Evolutionary conservation across 1,284 basidiomycete genomes (phyloP).

Genomic region (Irpex rosettiformis): DNA sequence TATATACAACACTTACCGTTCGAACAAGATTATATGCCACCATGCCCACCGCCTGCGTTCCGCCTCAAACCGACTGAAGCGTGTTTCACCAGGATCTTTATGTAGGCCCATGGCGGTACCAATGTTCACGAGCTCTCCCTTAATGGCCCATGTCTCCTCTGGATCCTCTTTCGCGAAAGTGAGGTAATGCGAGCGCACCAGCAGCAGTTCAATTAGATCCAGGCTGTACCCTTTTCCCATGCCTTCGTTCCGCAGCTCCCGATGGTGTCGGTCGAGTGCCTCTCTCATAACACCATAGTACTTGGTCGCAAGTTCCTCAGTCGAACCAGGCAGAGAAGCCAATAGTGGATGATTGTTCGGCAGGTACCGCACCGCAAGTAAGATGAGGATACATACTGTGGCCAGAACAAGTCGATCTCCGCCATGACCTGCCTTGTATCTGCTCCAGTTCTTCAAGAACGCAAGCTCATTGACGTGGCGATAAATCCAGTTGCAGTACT

Average conservation of each 20-base stretch:
- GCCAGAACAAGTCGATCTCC: slow-evolving; percentile 67
- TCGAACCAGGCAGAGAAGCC: slow-evolving; percentile 38
- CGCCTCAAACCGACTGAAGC: slow-evolving; percentile 60
- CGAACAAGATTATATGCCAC: slow-evolving; percentile 79
- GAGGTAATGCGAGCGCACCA: slow-evolving; percentile 68
- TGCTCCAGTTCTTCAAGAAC: slow-evolving; percentile 63
- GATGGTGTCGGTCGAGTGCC: slow-evolving; percentile 60
- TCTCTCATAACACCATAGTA: slow-evolving; percentile 66
- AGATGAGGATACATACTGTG: slow-evolving; percentile 68
- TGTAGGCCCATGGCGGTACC: slow-evolving; percentile 79
- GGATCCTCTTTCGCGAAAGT: slow-evolving; percentile 68
- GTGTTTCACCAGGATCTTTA: slow-evolving; percentile 73
- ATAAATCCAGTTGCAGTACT: slow-evolving; percentile 83
- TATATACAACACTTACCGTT: slow-evolving; percentile 45
- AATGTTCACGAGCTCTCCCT: slow-evolving; percentile 68
- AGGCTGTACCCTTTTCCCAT: slow-evolving; percentile 51
- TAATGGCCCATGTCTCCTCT: slow-evolving; percentile 74
- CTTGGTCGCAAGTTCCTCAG: slow-evolving; percentile 56
- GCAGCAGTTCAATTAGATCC: slow-evolving; percentile 70
- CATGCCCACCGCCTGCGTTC: slow-evolving; percentile 80
- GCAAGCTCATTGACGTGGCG: slow-evolving; percentile 64
- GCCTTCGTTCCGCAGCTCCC: slow-evolving; percentile 43
- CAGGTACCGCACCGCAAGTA: slow-evolving; percentile 67
- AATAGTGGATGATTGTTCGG: slow-evolving; percentile 61
- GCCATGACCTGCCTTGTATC: slow-evolving; percentile 62